Evolutionary conservation across 106 monocot genomes (phyloP).

Genomic region (Posidonia australis): DNA sequence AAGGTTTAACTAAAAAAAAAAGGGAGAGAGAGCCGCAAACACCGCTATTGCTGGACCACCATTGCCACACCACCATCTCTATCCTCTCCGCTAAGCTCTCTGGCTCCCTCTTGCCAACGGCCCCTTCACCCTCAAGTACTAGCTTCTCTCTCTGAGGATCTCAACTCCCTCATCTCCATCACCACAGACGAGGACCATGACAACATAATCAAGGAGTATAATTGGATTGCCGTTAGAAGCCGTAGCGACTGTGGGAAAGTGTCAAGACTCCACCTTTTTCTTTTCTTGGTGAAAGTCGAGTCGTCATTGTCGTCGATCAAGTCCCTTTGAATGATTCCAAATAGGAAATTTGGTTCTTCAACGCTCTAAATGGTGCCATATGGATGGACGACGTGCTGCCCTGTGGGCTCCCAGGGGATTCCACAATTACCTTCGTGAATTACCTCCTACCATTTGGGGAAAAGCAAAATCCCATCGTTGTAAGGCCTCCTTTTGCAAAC

Average conservation of each 20-base stretch:
- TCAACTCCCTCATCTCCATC: too few species aligned
- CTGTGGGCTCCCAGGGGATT: slow-evolving; percentile 38
- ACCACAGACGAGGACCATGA: slow-evolving; percentile 91
- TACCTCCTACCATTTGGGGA: slow-evolving; percentile 75
- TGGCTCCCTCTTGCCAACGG: slow-evolving; percentile 35
- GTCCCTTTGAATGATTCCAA: slow-evolving; percentile 80
- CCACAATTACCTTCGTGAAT: slow-evolving; percentile 45
- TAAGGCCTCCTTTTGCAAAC: slow-evolving; percentile 18
- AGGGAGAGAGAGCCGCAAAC: too few species aligned
- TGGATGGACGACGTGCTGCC: slow-evolving; percentile 37
- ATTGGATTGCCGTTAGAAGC: slow-evolving; percentile 29
- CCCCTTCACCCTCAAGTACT: slow-evolving; percentile 75
- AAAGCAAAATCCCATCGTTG: slow-evolving; percentile 3
- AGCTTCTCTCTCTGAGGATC: slow-evolving; percentile 80
- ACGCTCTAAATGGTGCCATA: slow-evolving; percentile 72
- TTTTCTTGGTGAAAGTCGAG: slow-evolving; percentile 25
- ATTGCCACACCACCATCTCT: slow-evolving; percentile 50
- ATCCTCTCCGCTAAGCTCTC: slow-evolving; percentile 54
- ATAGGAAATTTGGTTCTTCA: slow-evolving; percentile 80
- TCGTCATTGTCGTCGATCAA: slow-evolving; percentile 60
- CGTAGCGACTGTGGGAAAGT: slow-evolving; percentile 14
- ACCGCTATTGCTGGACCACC: too few species aligned
- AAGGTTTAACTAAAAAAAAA: too few species aligned
- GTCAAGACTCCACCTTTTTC: slow-evolving; percentile 46
- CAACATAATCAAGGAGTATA: slow-evolving; percentile 91